phyloP scores from a whole-genome alignment of 78 protist genomes.

The Chrysochromulina tobinii region DNA sequence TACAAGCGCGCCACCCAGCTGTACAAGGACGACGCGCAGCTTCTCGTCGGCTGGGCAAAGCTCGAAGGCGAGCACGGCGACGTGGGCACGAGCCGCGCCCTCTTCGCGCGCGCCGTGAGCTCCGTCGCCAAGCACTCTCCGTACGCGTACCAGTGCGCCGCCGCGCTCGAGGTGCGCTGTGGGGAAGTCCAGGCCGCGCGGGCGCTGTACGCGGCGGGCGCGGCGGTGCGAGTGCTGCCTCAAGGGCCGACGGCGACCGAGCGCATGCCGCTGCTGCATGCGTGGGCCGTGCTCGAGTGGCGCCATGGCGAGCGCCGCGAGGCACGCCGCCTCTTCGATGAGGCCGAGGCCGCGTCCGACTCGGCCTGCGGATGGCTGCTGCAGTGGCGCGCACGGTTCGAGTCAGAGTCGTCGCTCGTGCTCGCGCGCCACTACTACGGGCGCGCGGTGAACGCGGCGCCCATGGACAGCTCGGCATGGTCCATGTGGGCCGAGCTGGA shows the following conservation, averaged over 20 bases:
- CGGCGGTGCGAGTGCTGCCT: not conserved
- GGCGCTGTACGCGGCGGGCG: not conserved
- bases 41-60: constrained; percentile 9
- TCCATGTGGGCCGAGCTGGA: not conserved
- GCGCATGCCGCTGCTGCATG: not conserved
- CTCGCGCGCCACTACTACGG: constrained; percentile 5
- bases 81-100: not conserved
- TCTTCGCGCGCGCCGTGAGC: not conserved
- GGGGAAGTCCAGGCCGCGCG: not conserved
- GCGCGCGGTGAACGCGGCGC: constrained; percentile 1
- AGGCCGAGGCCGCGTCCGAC: not conserved
- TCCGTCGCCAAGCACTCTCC: not conserved
- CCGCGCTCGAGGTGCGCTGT: not conserved
- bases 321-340: not conserved
- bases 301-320: not conserved
- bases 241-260: not conserved
- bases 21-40: not conserved
- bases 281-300: constrained; percentile 24
- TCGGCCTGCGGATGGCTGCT: not conserved
- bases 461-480: not conserved
- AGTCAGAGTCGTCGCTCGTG: not conserved
- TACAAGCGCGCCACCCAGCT: not conserved
- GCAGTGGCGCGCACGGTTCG: constrained; percentile 10
- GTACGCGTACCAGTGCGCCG: not conserved
- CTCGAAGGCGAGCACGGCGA: not conserved